Percentiles rank a stretch among this genome's conserved stretches.
These are phyloP conservation scores for Irpex rosettiformis DNA, from an alignment of 1,284 basidiomycete species.

Conservation along the genomic window DNA sequence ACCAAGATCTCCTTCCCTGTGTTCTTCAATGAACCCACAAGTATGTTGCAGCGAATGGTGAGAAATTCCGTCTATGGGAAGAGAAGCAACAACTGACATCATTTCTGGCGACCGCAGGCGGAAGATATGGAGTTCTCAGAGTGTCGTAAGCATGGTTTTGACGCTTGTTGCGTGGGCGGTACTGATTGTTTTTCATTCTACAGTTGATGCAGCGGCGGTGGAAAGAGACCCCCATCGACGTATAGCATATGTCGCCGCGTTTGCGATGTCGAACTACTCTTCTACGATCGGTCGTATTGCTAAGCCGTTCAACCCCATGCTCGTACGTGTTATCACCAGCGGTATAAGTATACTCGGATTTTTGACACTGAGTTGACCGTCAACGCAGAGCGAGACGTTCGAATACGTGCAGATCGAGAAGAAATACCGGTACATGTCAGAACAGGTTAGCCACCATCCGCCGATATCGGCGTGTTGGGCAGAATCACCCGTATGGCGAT, in stretches of 20 bases:
- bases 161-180: no score
- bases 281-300: conserved; percentile 93
- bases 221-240: conserved; percentile 80
- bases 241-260: conserved; percentile 92
- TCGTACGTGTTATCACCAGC: conserved; percentile 44
- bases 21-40: conserved; percentile 95
- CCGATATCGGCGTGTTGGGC: conserved; percentile 98
- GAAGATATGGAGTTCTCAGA: conserved; percentile 97
- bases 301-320: conserved; percentile 95
- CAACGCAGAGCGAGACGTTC: conserved; percentile 77
- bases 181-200: background rate
- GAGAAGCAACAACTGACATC: background rate
- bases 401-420: conserved; percentile 90
- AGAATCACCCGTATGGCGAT: conserved; percentile 87
- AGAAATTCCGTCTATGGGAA: conserved; percentile 18
- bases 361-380: background rate
- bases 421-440: conserved; percentile 89
- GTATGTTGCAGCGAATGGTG: conserved; percentile 89
- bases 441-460: conserved; percentile 96
- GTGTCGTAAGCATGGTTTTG: conserved; percentile 60
- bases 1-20: conserved; percentile 97
- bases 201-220: conserved; percentile 81
- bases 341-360: background rate
- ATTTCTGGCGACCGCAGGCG: conserved; percentile 40
- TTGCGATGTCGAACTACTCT: conserved; percentile 98